Evolutionary conservation across 208 protist genomes (phyloP), one percentile per base, ranked within the genome.

Genomic region (Blechomonas ayalai): DNA sequence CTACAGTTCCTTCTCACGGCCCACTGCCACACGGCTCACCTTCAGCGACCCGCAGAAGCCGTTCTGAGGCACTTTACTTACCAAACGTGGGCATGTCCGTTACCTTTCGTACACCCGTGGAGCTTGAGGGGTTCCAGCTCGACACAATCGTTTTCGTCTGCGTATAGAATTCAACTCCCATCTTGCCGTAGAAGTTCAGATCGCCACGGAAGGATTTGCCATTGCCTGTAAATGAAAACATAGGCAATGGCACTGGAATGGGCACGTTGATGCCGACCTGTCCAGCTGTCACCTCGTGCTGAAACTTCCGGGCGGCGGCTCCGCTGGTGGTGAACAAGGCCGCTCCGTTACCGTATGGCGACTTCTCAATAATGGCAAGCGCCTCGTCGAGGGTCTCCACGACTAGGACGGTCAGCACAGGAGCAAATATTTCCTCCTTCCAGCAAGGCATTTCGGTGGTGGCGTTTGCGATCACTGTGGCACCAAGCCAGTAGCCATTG

Each of bases 231-330:
- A 97, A 97, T 9, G 73, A 90, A 59, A 97, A 97, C 59, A 95
- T 83, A 48, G 92, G 87, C 6, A 96, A 59, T 23, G 92, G 92
- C 28, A 97, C 92, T 27, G 92, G 92, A 47, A 97, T 97, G 43
- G 92, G 90, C 9, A 97, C 54, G 53, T 97, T 97, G 67, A 97
- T 79, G 38, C 92, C 92, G 18, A 96, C 54, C 66, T 94, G 87
- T 28, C 85, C 85, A 27, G 70, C 82, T 45, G 90, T 81, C 31
- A 95, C 58, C 56, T 95, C 71, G 49, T 69, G 37, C 60, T 82
- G 64, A 73, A 82, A 97, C 59, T 96, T 92, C 27, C 90, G 63
- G 19, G 91, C 90, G 18, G 67, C 60, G 23, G 82, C 61, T 28
- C 92, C 92, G 23, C 37, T 75, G 19, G 52, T 52, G 1, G 92